Base-by-base conservation (phyloP, 768 basidiomycete species). In the Serendipita sp. region DNA sequence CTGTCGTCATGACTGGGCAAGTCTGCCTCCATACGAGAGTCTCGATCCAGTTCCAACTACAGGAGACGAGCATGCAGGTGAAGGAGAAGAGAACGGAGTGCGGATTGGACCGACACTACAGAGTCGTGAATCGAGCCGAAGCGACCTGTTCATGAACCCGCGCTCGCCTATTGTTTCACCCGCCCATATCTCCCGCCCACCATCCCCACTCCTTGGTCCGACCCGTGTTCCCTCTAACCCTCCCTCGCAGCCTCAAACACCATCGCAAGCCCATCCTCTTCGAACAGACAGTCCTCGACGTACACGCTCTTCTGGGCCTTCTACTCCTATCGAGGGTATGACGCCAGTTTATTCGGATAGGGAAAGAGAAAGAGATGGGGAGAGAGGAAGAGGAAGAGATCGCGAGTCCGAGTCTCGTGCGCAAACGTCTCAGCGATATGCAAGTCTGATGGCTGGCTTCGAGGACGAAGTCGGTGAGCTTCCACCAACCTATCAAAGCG, bases 391-490 rank as follows among this genome's bases (percentile, higher is more conserved):
- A 41, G 38, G 13, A 2, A 41, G 38, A 13, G 38, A 41, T 41
- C 5, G 38, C 5, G 38, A 41, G 13, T 41, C 13, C 7, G 56
- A 60, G 24, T 60, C 28, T 10, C 24, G 56, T n/a, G 35, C 35
- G 56, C 34, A 28, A 8, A 35, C 56, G 11, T 24, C 56, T 7
- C 56, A 60, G 16, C 24, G 56, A 16, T 60, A 28, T 60, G 56
- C 56, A 10, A 60, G 35, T 60, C 35, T 60, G 34, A 60, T 60
- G 56, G 56, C 56, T 2, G 56, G 56, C 3, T 60, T 60, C n/a
- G 56, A 60, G 34, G 56, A 60, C 34, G 56, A 60, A 35, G 56
- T 10, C 0, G 56, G 56, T 0, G 24, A 60, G 34, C 34, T 60
- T 3, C 56, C 56, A 8, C 56, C 56, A 28, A 60, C 56, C 5